phyloP scores from a whole-genome alignment of 208 protist genomes.

The Porcisia deanei region DNA sequence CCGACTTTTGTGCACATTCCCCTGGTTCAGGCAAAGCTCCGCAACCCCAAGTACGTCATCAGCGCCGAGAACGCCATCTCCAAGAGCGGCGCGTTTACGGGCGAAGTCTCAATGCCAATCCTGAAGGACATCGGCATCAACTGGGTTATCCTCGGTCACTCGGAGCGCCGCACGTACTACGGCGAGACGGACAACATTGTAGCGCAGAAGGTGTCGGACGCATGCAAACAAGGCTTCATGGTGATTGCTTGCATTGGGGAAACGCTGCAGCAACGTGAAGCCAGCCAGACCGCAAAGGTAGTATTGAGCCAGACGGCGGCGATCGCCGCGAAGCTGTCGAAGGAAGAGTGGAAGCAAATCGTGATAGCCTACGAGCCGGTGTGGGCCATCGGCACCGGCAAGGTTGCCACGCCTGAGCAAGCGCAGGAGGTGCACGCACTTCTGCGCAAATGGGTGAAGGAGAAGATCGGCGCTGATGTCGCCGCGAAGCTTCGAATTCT shows the following conservation, averaged over 20 bases:
- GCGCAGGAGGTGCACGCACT: conserved; percentile 93
- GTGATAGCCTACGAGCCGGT: conserved; percentile 99
- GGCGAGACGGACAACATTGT: conserved; percentile 92
- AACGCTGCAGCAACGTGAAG: conserved; percentile 93
- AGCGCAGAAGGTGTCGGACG: conserved; percentile 91
- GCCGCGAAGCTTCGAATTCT: conserved; percentile 93
- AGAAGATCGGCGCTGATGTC: conserved; percentile 90
- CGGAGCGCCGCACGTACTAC: conserved; percentile 96
- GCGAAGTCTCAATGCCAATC: conserved; percentile 89
- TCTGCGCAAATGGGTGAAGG: conserved; percentile 90
- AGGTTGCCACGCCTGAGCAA: conserved; percentile 96
- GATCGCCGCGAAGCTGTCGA: conserved; percentile 66
- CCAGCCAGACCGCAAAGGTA: conserved; percentile 91
- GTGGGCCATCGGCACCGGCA: conserved; percentile 99
- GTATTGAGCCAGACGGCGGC: conserved; percentile 90
- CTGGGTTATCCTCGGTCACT: conserved; percentile 97
- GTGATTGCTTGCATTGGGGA: conserved; percentile 98
- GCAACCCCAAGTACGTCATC: conserved; percentile 73
- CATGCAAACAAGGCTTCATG: conserved; percentile 84
- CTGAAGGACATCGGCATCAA: conserved; percentile 93
- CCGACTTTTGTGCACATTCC: conserved; percentile 84
- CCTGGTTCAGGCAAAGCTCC: conserved; percentile 63
- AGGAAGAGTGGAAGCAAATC: conserved; percentile 90
- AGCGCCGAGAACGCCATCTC: conserved; percentile 88
- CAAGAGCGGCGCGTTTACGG: conserved; percentile 90